Percentiles rank a stretch among this genome's conserved stretches.
These are phyloP conservation scores for Termitomyces sp. DNA, from an alignment of 768 basidiomycete species.

Conservation along the genomic window DNA sequence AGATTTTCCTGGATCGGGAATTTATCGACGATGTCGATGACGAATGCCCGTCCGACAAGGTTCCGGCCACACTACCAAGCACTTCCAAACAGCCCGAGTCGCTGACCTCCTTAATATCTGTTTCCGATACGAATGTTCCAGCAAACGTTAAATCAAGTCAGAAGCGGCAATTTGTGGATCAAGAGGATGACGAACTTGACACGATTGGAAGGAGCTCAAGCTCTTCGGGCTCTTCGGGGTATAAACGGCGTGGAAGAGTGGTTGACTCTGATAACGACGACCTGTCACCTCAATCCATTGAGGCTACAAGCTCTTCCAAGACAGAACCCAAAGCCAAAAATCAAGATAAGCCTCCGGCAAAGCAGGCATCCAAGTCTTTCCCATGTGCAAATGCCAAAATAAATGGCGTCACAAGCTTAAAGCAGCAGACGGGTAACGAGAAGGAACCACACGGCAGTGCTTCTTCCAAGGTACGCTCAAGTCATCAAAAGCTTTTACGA, in stretches of 20 bases:
- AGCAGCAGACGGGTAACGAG: not conserved
- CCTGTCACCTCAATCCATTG: not conserved
- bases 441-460: not conserved
- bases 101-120: slow-evolving; percentile 16
- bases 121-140: slow-evolving; percentile 20
- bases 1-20: slow-evolving; percentile 38
- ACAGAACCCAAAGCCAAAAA: slow-evolving; percentile 12
- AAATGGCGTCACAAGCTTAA: not conserved
- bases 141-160: slow-evolving; percentile 11
- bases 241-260: slow-evolving; percentile 11
- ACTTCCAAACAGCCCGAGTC: slow-evolving; percentile 10
- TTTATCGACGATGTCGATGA: slow-evolving; percentile 30
- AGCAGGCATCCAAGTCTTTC: not conserved
- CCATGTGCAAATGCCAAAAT: not conserved
- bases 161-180: slow-evolving; percentile 20
- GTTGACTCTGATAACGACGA: slow-evolving; percentile 29
- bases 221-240: not conserved
- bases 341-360: not conserved
- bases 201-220: not conserved
- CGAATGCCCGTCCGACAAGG: slow-evolving; percentile 13
- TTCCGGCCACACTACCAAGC: not conserved
- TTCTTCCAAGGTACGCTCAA: slow-evolving; percentile 15
- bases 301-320: not conserved
- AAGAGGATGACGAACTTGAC: slow-evolving; percentile 17
- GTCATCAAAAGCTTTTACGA: not conserved